These are phyloP conservation scores for Talinum fruticosum DNA, from an alignment of 148 eudicot genomes.

Conservation along the genomic window DNA sequence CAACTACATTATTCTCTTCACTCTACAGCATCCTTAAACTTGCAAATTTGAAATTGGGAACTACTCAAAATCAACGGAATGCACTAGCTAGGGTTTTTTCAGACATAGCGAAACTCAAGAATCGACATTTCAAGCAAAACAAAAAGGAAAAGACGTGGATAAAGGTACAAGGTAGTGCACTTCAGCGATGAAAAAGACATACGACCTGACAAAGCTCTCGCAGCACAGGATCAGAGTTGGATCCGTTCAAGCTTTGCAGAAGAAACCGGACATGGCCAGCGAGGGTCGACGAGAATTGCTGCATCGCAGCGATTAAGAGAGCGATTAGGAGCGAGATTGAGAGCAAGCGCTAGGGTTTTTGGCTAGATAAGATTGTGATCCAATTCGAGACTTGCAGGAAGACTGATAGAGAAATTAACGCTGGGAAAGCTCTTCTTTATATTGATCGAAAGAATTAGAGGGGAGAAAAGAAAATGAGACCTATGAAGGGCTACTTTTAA, in stretches of 20 bases:
- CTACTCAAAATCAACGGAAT: background rate
- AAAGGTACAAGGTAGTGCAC: background rate
- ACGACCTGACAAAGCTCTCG: conserved; percentile 59
- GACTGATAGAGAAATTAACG: background rate
- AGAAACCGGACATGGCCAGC: conserved; percentile 56
- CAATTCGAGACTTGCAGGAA: background rate
- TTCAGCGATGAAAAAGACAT: background rate
- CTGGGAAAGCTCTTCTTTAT: background rate
- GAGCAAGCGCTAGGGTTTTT: conserved; percentile 31
- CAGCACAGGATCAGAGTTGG: conserved; percentile 62
- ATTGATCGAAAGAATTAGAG: background rate
- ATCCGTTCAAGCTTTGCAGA: conserved; percentile 52
- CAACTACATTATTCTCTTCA: no score
- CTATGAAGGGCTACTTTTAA: background rate
- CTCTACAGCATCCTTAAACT: background rate
- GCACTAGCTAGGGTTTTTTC: conserved; percentile 19
- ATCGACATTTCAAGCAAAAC: background rate
- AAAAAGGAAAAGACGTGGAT: background rate
- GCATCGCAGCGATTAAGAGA: conserved; percentile 34
- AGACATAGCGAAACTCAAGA: background rate
- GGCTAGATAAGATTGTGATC: background rate
- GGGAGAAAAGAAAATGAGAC: background rate
- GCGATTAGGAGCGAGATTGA: background rate
- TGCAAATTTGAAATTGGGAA: background rate
- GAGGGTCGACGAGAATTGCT: conserved; percentile 46